These are phyloP conservation scores for Aspergillus phoenicis DNA, from an alignment of 2,329 filamentous ascomycete species.

Conservation along the genomic window DNA sequence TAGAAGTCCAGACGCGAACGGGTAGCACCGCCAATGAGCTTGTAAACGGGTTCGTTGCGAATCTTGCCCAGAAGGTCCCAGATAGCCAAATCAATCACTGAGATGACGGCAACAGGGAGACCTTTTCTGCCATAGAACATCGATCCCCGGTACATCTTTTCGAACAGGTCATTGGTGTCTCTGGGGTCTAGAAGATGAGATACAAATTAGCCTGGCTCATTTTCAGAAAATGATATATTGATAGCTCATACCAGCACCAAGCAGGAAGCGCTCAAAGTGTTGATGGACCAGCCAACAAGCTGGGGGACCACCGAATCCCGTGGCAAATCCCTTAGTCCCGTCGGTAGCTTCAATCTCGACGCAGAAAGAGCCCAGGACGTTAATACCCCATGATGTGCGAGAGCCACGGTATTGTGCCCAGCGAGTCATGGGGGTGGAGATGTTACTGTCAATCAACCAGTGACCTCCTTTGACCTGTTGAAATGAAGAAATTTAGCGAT, in stretches of 20 bases:
- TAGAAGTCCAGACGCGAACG: conserved; percentile 84
- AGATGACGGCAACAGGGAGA: conserved; percentile 85
- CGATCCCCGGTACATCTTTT: conserved; percentile 93
- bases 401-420: conserved; percentile 88
- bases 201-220: neutral
- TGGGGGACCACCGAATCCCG: conserved; percentile 89
- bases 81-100: conserved; percentile 87
- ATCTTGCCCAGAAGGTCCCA: conserved; percentile 94
- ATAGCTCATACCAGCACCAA: conserved; percentile 65
- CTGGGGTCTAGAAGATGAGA: conserved; percentile 65
- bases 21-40: conserved; percentile 88
- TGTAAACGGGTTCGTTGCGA: conserved; percentile 89
- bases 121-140: conserved; percentile 98
- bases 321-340: conserved; percentile 91
- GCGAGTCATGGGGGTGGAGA: conserved; percentile 87
- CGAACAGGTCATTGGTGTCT: conserved; percentile 88
- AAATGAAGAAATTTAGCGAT: neutral
- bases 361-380: conserved; percentile 88
- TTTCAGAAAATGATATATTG: too few species aligned
- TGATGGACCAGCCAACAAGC: conserved; percentile 93
- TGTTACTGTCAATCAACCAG: conserved; percentile 89
- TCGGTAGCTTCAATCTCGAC: conserved; percentile 86
- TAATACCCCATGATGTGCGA: conserved; percentile 92
- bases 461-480: conserved; percentile 50
- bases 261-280: conserved; percentile 89